Percentiles rank a stretch among this genome's conserved stretches.
Conservation (phyloP, 352 stramenopile genomes). For the Pythium folliculosum region DNA sequence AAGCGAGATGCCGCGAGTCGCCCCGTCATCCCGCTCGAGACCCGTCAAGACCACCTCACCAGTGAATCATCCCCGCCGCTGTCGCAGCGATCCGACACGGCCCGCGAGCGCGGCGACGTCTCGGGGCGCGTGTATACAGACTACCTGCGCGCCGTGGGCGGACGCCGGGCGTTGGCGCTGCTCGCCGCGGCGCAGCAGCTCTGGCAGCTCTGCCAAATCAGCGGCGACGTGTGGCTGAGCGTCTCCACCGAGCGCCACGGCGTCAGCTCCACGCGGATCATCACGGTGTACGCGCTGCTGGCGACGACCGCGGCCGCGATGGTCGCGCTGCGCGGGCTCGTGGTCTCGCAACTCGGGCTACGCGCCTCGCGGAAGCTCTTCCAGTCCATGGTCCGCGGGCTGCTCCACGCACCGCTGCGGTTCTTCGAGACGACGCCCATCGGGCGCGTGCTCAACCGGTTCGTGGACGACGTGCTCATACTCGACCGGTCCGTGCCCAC, state of each 20-base stretch:
- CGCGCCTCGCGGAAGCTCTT: constrained; percentile 17
- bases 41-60: neutral
- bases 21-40: neutral
- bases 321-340: constrained; percentile 8
- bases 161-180: neutral
- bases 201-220: constrained; percentile 32
- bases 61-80: too few relatives aligned
- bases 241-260: constrained; percentile 10
- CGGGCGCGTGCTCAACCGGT: constrained; percentile 37
- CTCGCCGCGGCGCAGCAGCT: constrained; percentile 20
- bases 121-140: neutral
- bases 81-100: neutral
- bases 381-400: constrained; percentile 13
- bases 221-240: constrained; percentile 32
- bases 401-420: constrained; percentile 30
- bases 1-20: neutral
- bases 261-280: neutral
- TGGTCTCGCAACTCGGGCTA: constrained; percentile 15
- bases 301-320: constrained; percentile 19
- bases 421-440: constrained; percentile 39
- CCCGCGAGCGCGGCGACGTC: constrained; percentile 9
- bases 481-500: constrained; percentile 11
- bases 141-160: constrained; percentile 4
- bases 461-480: constrained; percentile 31
- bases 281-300: constrained; percentile 8